Evolutionary conservation across 805 yeast species (phyloP), one percentile per base, ranked within the genome.

Genomic region (Hanseniaspora meyeri): DNA sequence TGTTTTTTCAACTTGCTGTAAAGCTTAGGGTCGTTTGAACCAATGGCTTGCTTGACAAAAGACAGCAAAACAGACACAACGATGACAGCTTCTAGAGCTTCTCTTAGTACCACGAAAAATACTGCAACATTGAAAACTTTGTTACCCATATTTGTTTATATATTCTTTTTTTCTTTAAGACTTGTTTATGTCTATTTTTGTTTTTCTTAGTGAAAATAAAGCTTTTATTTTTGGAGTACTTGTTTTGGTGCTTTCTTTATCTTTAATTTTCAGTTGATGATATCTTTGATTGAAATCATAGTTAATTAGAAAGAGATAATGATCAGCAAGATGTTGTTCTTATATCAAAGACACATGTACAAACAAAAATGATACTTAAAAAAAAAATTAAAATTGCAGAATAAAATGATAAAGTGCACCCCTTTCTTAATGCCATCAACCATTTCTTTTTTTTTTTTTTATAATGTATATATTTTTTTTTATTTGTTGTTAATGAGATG

Each of bases 51-150:
- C 70, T 88, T 87, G 63, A 90, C 76, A 74, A 91, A 91, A 38
- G 97, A 95, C 58, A 91, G 76, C 61, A 91, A 75, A 49, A 91
- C 97, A 9, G 97, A 88, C 60, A 93, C 85, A 61, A 91, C 85
- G 62, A 91, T 79, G 55, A 89, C 82, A 19, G 97, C 98, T 73
- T 91, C 98, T 61, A 91, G 74, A 53, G 95, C 75, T 74, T 91
- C 98, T 77, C 98, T 85, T 70, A 91, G 84, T 58, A 89, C 93
- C 62, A 90, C 84, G 72, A 89, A 87, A 76, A 88, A 89, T 60
- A 89, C 83, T 16, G 75, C 71, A 55, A 73, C 77, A 65, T 71
- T 72, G 65, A 73, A 77, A 14, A 74, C 75, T 61, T 71, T 71
- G 53, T 67, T 66, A 24, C 69, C 50, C 59, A 47, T 57, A 8